phyloP scores from a whole-genome alignment of 495 filamentous ascomycete genomes.

The Xanthoparmelia taractica region DNA sequence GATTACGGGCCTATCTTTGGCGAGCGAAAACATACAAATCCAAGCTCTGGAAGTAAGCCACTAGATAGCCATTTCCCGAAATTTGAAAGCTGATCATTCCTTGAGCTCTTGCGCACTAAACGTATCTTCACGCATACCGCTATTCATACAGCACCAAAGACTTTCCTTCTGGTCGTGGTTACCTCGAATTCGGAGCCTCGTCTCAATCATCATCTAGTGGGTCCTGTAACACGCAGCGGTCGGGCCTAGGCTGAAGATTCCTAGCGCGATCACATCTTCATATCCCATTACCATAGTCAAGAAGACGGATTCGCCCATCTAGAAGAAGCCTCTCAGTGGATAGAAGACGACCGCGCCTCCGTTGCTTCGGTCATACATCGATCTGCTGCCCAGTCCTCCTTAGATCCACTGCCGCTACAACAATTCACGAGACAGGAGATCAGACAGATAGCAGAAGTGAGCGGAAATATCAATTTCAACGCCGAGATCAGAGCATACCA shows the following conservation, averaged over 20 bases:
- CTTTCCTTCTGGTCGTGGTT: constrained; percentile 74
- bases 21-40: constrained; percentile 66
- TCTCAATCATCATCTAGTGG: constrained; percentile 44
- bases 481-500: constrained; percentile 72
- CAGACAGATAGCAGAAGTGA: constrained; percentile 33
- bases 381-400: constrained; percentile 15
- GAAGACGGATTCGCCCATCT: constrained; percentile 65
- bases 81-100: constrained; percentile 1
- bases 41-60: constrained; percentile 64
- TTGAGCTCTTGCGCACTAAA: constrained; percentile 68
- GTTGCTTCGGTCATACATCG: constrained; percentile 42
- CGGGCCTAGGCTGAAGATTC: constrained; percentile 6
- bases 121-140: constrained; percentile 65
- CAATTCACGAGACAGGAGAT: constrained; percentile 34
- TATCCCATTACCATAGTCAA: constrained; percentile 76
- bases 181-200: constrained; percentile 39
- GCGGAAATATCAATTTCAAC: constrained; percentile 38
- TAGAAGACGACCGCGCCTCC: constrained; percentile 40
- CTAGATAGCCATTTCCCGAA: background rate
- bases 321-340: constrained; percentile 49
- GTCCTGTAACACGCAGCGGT: constrained; percentile 7
- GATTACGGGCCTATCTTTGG: constrained; percentile 66
- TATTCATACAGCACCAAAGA: constrained; percentile 63
- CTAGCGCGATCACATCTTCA: constrained; percentile 76
- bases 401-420: no score